phyloP scores from a whole-genome alignment of 768 basidiomycete species.

The Boletus huronensis region DNA sequence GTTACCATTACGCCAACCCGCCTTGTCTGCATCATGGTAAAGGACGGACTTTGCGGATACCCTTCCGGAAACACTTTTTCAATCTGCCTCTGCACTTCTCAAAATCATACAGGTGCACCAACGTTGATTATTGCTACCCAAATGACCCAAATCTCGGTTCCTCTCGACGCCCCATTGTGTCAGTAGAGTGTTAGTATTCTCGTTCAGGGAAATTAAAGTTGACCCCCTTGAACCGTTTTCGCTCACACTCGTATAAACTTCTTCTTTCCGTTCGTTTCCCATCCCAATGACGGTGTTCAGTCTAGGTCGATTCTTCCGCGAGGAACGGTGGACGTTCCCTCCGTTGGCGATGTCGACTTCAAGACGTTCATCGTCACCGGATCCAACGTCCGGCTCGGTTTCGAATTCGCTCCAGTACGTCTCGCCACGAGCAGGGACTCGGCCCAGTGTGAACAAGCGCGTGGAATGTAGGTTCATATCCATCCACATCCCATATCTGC shows the following conservation, averaged over 20 bases:
- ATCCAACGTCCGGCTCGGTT: slow-evolving; percentile 41
- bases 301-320: slow-evolving; percentile 10
- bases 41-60: not conserved
- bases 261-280: not conserved
- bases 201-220: not conserved
- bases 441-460: slow-evolving; percentile 20
- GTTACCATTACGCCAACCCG: slow-evolving; percentile 65
- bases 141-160: not conserved
- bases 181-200: not conserved
- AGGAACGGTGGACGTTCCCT: slow-evolving; percentile 20
- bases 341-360: slow-evolving; percentile 35
- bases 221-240: not conserved
- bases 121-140: not conserved
- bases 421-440: slow-evolving; percentile 32
- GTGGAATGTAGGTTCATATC: slow-evolving; percentile 13
- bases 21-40: no score
- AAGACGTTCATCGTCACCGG: slow-evolving; percentile 47
- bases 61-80: not conserved
- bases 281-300: not conserved
- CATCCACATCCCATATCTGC: no score
- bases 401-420: slow-evolving; percentile 28
- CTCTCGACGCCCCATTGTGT: not conserved
- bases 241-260: not conserved
- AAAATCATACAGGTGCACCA: not conserved
- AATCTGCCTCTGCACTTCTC: no score